phyloP scores from a whole-genome alignment of 208 protist genomes.

The Trypanosoma rangeli region DNA sequence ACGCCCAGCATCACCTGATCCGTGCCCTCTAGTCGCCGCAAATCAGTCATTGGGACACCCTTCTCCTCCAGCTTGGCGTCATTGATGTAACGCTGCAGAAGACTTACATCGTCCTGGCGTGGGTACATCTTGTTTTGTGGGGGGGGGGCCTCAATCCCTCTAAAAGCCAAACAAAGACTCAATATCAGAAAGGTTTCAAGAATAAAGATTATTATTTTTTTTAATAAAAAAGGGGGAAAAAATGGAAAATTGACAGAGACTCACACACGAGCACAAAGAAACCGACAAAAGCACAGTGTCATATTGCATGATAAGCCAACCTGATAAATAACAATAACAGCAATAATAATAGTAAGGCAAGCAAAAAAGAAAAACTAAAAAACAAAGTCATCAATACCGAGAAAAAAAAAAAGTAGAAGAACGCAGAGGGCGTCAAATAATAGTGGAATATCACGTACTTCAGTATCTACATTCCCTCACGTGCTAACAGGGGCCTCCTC shows the following conservation, averaged over 20 bases:
- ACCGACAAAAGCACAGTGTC: too few species aligned
- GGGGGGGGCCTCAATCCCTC: not conserved
- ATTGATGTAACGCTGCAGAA: conserved; percentile 60
- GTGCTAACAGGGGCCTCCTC: not conserved
- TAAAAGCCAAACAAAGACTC: conserved; percentile 20
- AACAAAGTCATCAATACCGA: not conserved
- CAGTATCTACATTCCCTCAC: not conserved
- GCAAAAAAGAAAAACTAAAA: not conserved
- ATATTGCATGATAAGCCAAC: too few species aligned
- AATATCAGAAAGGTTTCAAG: conserved; percentile 23
- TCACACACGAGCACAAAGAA: conserved; percentile 2
- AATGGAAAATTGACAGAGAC: conserved; percentile 6
- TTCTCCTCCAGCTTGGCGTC: conserved; percentile 70
- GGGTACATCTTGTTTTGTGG: conserved; percentile 23
- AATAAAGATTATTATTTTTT: conserved; percentile 19
- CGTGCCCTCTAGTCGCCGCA: conserved; percentile 44
- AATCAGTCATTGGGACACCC: conserved; percentile 45
- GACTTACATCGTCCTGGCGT: conserved; percentile 26
- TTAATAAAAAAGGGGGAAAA: conserved; percentile 17
- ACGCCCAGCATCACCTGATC: conserved; percentile 62
- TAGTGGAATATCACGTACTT: not conserved
- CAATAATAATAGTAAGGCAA: conserved; percentile 29
- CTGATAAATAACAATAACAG: conserved; percentile 31
- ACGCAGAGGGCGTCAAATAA: not conserved
- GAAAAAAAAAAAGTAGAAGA: conserved; percentile 6